Evolutionary conservation across 192 early-diverging fungal species (phyloP), one percentile per base, ranked within the genome.

Genomic region (Gonapodya sp.): DNA sequence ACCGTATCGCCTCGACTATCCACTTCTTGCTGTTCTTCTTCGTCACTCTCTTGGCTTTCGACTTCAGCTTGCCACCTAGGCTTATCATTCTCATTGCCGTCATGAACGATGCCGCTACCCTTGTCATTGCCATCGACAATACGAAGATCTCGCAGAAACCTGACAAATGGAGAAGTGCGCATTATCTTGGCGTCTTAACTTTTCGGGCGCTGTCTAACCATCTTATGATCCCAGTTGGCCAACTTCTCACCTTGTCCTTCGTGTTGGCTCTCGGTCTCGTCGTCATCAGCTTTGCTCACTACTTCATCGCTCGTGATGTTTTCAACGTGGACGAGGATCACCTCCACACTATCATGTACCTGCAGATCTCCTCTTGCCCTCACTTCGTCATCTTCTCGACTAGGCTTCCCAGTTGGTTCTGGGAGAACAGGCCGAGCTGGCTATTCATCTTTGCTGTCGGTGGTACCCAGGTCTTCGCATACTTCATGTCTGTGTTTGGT

Each of bases 1-100:
- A 97, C 86, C 94, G 96, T 87, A 98, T 98, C 82, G 95, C 95
- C 24, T 97, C 96, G 1, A 98, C 95, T 31, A 92, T 97, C 79
- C 96, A 97, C 85, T 97, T 97, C 83, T 86, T 97, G 88, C 86
- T 97, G 78, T 97, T 96, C 91, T 96, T 97, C 90, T 97, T 97
- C 86, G 91, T 94, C 84, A 91, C 96, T 36, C 94, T 94, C 64
- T 86, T 96, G 79, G 91, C 89, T 1, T 91, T 91, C 82, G 87
- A 94, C 80, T 97, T 94, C 93, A 85, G 87, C 73, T 92, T 96
- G 87, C 91, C 92, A 79, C 92, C 93, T 32, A 87, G 89, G 2
- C 84, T 96, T 35, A 88, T 97, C 24, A 94, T 97, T 84, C 87
- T 96, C 8, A 77, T 77, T 33, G 75, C 75, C 31, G 75, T 77